Evolutionary conservation across 2,329 filamentous ascomycete species (phyloP), one percentile per base, ranked within the genome.

Genomic region (Onygenales sp.): DNA sequence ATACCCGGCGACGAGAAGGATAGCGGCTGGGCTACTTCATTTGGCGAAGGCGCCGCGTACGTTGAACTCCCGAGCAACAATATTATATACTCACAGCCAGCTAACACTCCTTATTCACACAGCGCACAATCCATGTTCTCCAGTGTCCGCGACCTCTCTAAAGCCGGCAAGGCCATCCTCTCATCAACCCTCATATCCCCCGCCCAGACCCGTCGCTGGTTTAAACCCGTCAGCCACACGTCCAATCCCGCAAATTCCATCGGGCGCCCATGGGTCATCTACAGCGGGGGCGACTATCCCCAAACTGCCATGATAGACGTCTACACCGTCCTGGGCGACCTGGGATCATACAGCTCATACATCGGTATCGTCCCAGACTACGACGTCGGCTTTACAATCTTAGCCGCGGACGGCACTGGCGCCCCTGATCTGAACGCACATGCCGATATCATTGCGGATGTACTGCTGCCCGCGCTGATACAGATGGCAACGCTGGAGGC

Each of bases 201-300:
- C 3, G 59, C 64, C 17, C 60, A 64, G 45, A 73, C 69, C 14
- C 62, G 66, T 6, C 64, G 61, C 43, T 74, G 71, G 72, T 58
- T 74, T 36, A 70, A 73, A 51, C 72, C 71, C 0, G 64, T 65
- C 6, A 58, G 68, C 2, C 68, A 70, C 58, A 73, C 68, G 1
- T 65, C 66, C 1, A 63, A 62, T 3, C 56, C 66, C 0, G 56
- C 61, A 3, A 68, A 67, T 53, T 64, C 68, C 2, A 52, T 69
- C n/a, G 70, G 72, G 9, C 56, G 57, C 6, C 63, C 65, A 2
- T 73, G 68, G 66, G 65, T 71, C 49, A 72, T 73, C 42, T 68
- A 60, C 55, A 57, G 55, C 38, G 51, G 43, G 31, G 43, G 43
- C 11, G 10, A n/a, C 10, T 44, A 44, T 27, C 43, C 43, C 43